phyloP scores from a whole-genome alignment of 495 filamentous ascomycete genomes.

The Aspergillus nanangensis region DNA sequence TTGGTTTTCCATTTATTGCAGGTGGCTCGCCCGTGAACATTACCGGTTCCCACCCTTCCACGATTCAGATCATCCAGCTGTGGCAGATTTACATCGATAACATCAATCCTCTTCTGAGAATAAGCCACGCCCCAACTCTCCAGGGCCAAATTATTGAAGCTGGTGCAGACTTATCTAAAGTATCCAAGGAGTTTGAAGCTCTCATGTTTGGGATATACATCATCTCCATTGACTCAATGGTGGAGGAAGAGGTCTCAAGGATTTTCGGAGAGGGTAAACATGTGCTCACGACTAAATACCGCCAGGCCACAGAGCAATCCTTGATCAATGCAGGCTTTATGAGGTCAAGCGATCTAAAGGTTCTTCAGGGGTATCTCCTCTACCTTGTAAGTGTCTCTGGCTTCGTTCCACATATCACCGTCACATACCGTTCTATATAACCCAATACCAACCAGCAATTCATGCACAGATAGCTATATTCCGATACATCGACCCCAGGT shows the following conservation, averaged over 20 bases:
- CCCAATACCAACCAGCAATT: too few species aligned
- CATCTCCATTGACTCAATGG: conserved; percentile 58
- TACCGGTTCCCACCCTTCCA: conserved; percentile 22
- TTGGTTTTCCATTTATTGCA: not conserved
- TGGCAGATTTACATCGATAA: conserved; percentile 45
- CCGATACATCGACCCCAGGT: conserved; percentile 46
- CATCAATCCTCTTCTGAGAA: conserved; percentile 45
- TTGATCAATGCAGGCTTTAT: conserved; percentile 65
- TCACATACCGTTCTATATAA: not conserved
- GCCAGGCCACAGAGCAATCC: conserved; percentile 65
- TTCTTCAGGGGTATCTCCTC: conserved; percentile 65
- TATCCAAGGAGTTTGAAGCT: conserved; percentile 52
- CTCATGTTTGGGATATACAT: conserved; percentile 74
- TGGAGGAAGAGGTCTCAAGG: conserved; percentile 18
- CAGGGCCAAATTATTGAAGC: conserved; percentile 29
- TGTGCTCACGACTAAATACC: conserved; percentile 53
- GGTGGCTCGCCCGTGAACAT: conserved; percentile 33
- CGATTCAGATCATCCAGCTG: conserved; percentile 28
- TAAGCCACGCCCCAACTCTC: conserved; percentile 43
- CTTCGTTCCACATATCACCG: not conserved
- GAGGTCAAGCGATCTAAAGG: conserved; percentile 57
- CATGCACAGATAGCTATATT: conserved; percentile 38
- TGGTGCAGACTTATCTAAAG: conserved; percentile 11
- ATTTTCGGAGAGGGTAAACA: conserved; percentile 8
- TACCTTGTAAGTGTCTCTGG: conserved; percentile 41